These are phyloP conservation scores for Fusarium nematophilum DNA, from an alignment of 2,329 filamentous ascomycete genomes.

Conservation along the genomic window DNA sequence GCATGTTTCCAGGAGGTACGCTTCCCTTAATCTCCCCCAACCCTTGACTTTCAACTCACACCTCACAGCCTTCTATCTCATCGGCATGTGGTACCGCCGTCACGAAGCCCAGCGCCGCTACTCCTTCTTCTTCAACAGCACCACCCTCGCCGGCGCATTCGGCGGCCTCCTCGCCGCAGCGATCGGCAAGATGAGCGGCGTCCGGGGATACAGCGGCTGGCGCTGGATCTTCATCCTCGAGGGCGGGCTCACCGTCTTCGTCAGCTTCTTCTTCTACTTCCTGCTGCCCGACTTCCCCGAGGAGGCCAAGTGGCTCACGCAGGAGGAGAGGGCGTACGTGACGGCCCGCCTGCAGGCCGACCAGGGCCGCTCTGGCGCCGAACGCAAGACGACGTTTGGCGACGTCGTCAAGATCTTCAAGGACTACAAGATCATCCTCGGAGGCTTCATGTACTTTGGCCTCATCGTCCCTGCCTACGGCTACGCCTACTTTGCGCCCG, in stretches of 20 bases:
- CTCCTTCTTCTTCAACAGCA: slow-evolving; percentile 91
- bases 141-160: slow-evolving; percentile 84
- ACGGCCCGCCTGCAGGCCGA: slow-evolving; percentile 74
- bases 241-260: slow-evolving; percentile 71
- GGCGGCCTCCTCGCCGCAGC: slow-evolving; percentile 86
- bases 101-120: slow-evolving; percentile 91
- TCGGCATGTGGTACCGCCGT: slow-evolving; percentile 91
- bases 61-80: slow-evolving; percentile 69
- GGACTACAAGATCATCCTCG: slow-evolving; percentile 79
- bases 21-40: neutral
- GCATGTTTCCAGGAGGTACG: slow-evolving; percentile 70
- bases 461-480: slow-evolving; percentile 81
- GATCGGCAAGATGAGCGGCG: slow-evolving; percentile 87
- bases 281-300: slow-evolving; percentile 80
- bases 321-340: slow-evolving; percentile 76
- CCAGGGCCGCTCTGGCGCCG: slow-evolving; percentile 73
- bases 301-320: slow-evolving; percentile 76
- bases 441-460: slow-evolving; percentile 84
- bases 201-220: slow-evolving; percentile 78
- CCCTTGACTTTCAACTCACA: slow-evolving; percentile 53
- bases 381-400: slow-evolving; percentile 67
- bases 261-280: slow-evolving; percentile 74
- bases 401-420: slow-evolving; percentile 75
- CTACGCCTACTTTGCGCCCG: slow-evolving; percentile 81
- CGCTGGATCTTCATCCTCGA: slow-evolving; percentile 88